A percentile compares a stretch with the other conserved stretches of the same genome.
Evolutionary conservation across 192 early-diverging fungal species (phyloP).

Genomic region (Podila epigama): DNA sequence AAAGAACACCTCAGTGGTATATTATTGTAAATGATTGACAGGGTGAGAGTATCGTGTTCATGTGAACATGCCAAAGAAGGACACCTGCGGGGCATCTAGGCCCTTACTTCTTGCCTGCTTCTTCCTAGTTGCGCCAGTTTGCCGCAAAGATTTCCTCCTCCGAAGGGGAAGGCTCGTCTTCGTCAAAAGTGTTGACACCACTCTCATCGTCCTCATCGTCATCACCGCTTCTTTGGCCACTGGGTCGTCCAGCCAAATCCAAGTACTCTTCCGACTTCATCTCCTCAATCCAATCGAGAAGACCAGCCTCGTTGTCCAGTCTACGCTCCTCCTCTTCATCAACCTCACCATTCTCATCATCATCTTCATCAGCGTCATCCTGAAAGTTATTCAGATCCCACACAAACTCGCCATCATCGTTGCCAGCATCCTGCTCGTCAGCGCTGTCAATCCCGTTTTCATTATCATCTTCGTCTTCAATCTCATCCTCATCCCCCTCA

Average conservation of each 20-base stretch:
- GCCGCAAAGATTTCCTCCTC: conserved; percentile 47
- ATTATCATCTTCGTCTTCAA: not conserved
- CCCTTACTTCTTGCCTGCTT: not conserved
- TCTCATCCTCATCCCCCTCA: conserved; percentile 1
- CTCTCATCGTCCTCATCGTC: not conserved
- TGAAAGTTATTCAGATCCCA: not conserved
- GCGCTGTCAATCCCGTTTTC: not conserved
- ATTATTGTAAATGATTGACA: too few species aligned
- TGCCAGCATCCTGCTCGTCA: conserved; percentile 3
- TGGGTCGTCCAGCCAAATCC: conserved; percentile 19
- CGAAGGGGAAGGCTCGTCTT: conserved; percentile 26
- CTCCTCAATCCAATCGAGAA: conserved; percentile 36
- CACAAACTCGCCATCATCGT: not conserved
- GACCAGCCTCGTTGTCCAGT: conserved; percentile 25
- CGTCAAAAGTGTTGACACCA: not conserved
- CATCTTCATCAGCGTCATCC: conserved; percentile 2
- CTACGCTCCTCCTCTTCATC: conserved; percentile 28
- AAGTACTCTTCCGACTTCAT: conserved; percentile 39
- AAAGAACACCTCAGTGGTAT: too few species aligned
- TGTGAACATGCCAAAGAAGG: too few species aligned
- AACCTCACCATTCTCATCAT: not conserved
- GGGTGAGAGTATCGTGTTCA: too few species aligned
- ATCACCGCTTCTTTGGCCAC: not conserved
- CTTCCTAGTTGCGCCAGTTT: conserved; percentile 13
- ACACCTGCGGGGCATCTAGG: too few species aligned